Conservation (phyloP, 2,329 filamentous ascomycete genomes). For the Neoscytalidium dimidiatum region DNA sequence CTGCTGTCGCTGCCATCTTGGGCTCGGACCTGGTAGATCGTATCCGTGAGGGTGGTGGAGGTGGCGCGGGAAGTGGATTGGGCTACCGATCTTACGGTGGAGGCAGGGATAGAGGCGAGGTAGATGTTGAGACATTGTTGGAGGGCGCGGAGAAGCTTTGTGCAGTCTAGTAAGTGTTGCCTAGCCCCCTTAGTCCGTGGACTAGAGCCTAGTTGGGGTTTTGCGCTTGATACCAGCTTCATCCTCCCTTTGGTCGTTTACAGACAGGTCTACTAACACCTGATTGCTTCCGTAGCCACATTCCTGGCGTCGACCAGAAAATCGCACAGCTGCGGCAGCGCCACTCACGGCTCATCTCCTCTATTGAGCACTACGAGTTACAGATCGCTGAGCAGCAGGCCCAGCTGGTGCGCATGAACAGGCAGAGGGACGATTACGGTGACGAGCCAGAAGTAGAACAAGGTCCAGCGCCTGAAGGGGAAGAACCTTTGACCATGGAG, state of each 20-base stretch:
- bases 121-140: conserved; percentile 84
- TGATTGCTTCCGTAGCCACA: conserved; percentile 51
- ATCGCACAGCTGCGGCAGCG: conserved; percentile 73
- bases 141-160: conserved; percentile 88
- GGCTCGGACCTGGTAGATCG: conserved; percentile 84
- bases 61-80: conserved; percentile 52
- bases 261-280: background rate
- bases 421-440: conserved; percentile 57
- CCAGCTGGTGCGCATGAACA: conserved; percentile 72
- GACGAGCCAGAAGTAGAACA: conserved; percentile 48
- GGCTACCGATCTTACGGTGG: conserved; percentile 44
- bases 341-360: conserved; percentile 70
- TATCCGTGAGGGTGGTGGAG: conserved; percentile 64
- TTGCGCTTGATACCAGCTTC: too few relatives aligned
- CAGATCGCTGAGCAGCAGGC: conserved; percentile 75
- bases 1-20: conserved; percentile 85
- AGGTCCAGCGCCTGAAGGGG: conserved; percentile 42
- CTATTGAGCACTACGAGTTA: conserved; percentile 77
- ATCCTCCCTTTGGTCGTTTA: too few relatives aligned
- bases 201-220: too few relatives aligned
- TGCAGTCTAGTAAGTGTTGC: conserved; percentile 70
- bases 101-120: conserved; percentile 62
- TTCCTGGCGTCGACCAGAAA: conserved; percentile 75
- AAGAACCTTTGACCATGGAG: conserved; percentile 63
- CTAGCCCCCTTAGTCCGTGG: too few relatives aligned